A percentile compares a stretch with the other conserved stretches of the same genome.
Conservation (phyloP, 139 green algal genomes). For the Chlamydomonas incerta region DNA sequence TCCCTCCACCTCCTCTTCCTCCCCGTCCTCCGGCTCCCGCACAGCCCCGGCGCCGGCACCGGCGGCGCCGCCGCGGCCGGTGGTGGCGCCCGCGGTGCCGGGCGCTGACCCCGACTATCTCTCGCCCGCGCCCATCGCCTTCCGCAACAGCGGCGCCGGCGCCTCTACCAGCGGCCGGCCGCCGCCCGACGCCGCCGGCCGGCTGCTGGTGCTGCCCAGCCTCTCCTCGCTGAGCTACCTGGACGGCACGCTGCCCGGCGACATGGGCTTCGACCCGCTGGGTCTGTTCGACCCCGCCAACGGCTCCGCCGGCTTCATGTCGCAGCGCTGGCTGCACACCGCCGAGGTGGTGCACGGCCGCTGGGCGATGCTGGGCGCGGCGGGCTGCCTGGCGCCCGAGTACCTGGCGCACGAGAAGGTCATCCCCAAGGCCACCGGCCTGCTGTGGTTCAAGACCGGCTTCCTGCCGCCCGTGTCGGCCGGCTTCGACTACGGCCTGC, state of each 20-base stretch:
- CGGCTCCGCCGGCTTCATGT: slow-evolving; percentile 65
- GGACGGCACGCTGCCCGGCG: slow-evolving; percentile 70
- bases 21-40: background rate
- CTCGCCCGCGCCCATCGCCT: background rate
- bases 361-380: slow-evolving; percentile 72
- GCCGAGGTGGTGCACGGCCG: slow-evolving; percentile 52
- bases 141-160: background rate
- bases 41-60: background rate
- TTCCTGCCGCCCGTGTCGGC: slow-evolving; percentile 63
- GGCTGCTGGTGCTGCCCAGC: slow-evolving; percentile 32
- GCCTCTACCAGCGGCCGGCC: slow-evolving; percentile 23
- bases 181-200: background rate
- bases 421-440: slow-evolving; percentile 70
- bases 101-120: background rate
- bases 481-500: slow-evolving; percentile 64
- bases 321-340: slow-evolving; percentile 55
- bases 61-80: background rate
- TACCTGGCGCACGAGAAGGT: slow-evolving; percentile 59
- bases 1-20: no score
- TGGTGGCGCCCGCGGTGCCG: background rate
- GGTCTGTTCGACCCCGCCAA: slow-evolving; percentile 77
- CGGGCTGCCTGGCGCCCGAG: slow-evolving; percentile 68
- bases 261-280: slow-evolving; percentile 96
- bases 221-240: slow-evolving; percentile 55
- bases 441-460: slow-evolving; percentile 79